These are phyloP conservation scores for Hypoxylon sp. DNA, from an alignment of 2,329 filamentous ascomycete genomes.

Conservation along the genomic window DNA sequence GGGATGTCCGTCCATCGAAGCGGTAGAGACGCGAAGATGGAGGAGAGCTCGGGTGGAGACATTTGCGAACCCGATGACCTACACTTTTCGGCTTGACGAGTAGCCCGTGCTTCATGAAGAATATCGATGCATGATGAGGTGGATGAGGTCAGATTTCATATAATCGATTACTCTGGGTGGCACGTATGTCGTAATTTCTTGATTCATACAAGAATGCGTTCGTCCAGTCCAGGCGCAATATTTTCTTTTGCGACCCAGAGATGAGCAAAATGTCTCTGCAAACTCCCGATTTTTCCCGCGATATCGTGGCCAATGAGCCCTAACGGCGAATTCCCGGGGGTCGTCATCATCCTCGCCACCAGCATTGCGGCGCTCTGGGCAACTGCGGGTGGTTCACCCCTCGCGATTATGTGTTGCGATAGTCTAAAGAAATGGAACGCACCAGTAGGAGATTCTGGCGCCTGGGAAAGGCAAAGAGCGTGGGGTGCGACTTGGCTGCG, in stretches of 20 bases:
- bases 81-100: not conserved
- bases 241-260: constrained; percentile 9
- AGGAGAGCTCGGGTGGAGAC: not conserved
- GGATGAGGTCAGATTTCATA: constrained; percentile 3
- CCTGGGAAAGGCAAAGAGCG: constrained; percentile 21
- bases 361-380: constrained; percentile 17
- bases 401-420: constrained; percentile 41
- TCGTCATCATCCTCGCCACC: constrained; percentile 29
- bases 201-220: constrained; percentile 6
- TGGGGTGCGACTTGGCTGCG: constrained; percentile 33
- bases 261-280: constrained; percentile 10
- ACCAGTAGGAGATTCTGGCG: constrained; percentile 30
- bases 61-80: not conserved
- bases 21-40: not conserved
- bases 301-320: constrained; percentile 22
- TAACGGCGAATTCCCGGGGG: not conserved
- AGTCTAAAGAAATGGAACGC: constrained; percentile 37
- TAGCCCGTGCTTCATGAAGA: not conserved
- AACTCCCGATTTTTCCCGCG: constrained; percentile 32
- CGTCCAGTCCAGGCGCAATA: not conserved
- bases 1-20: not conserved
- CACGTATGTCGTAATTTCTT: constrained; percentile 21
- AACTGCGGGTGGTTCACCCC: constrained; percentile 14
- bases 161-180: constrained; percentile 6
- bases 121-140: not conserved